These are phyloP conservation scores for Symmetrospora coprosmae DNA, from an alignment of 768 basidiomycete genomes.

Conservation along the genomic window DNA sequence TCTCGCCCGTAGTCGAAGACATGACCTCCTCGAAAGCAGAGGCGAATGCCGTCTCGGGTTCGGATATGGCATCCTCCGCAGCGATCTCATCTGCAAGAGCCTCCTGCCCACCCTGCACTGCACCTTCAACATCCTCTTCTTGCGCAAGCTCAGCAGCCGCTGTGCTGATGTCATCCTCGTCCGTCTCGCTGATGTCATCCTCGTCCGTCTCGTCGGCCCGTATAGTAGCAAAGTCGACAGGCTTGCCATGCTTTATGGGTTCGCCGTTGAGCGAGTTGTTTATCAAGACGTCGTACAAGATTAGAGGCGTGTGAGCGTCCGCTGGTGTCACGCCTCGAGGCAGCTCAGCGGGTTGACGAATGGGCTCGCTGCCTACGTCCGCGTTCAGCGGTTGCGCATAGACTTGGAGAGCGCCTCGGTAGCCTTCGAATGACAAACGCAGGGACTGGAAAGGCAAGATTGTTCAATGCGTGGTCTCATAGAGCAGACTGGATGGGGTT, in stretches of 20 bases:
- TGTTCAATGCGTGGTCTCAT: not conserved
- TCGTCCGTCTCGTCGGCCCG: not conserved
- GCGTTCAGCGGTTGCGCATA: not conserved
- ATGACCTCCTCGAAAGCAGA: not conserved
- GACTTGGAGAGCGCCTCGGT: not conserved
- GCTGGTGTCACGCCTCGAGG: not conserved
- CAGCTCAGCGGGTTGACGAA: not conserved
- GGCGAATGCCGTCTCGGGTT: not conserved
- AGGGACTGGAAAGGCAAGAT: not conserved
- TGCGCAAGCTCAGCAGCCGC: not conserved
- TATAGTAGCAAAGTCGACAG: slow-evolving; percentile 9
- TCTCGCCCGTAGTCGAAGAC: too few relatives aligned
- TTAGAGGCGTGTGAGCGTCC: not conserved
- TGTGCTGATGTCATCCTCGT: not conserved
- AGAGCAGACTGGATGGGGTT: not conserved
- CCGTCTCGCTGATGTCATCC: not conserved
- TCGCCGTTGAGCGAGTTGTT: slow-evolving; percentile 1
- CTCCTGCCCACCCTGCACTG: too few relatives aligned
- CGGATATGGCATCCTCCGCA: not conserved
- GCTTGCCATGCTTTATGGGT: not conserved
- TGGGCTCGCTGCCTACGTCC: not conserved
- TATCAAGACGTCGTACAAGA: slow-evolving; percentile 8
- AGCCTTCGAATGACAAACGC: not conserved
- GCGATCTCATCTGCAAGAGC: too few relatives aligned
- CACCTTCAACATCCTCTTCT: too few relatives aligned